Evolutionary conservation across 2,329 filamentous ascomycete genomes (phyloP), one percentile per base, ranked within the genome.

Genomic region (Didymella pinodella): DNA sequence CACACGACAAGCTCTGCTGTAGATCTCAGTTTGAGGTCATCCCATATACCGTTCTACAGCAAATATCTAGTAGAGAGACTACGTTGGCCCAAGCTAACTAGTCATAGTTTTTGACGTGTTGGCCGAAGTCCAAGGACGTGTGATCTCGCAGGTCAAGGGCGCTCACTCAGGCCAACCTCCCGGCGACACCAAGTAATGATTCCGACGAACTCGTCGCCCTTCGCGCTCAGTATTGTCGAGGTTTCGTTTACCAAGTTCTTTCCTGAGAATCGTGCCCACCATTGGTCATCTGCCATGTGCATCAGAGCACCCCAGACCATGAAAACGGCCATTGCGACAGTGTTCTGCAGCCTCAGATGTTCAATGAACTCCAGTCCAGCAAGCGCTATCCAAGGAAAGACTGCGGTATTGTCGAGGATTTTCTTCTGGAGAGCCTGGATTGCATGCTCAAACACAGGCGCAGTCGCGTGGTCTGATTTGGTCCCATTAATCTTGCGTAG

Each of bases 251-350:
- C 61, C 32, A 65, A 34, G n/a, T 57, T 54, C 31, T 46, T 49
- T 25, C 61, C 61, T 7, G 57, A 59, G 43, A 63, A 65, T 8
- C 36, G 36, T 22, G 47, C 50, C 63, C 63, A 65, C 63, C 63
- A 65, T 44, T 62, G 55, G 4, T 56, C 49, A 32, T 63, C 54
- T 16, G 51, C 44, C 41, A 51, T 51, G n/a, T 51, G 49, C 41
- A 64, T 54, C 4, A 65, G 58, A n/a, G 60, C 61, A 22, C 63
- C 63, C 63, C 63, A 65, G 10, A 59, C 47, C 63, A 65, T 65
- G 48, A 63, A 64, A 7, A 62, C 58, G 18, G 51, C 45, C 43
- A 63, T 40, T 5, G 63, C 63, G n/a, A 63, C 43, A 29, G 20
- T 22, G 16, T 63, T 45, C 7, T 54, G 61, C 8, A 46, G 20